These are phyloP conservation scores for Plantago rigida DNA, from an alignment of 305 asterid genomes.

Conservation along the genomic window DNA sequence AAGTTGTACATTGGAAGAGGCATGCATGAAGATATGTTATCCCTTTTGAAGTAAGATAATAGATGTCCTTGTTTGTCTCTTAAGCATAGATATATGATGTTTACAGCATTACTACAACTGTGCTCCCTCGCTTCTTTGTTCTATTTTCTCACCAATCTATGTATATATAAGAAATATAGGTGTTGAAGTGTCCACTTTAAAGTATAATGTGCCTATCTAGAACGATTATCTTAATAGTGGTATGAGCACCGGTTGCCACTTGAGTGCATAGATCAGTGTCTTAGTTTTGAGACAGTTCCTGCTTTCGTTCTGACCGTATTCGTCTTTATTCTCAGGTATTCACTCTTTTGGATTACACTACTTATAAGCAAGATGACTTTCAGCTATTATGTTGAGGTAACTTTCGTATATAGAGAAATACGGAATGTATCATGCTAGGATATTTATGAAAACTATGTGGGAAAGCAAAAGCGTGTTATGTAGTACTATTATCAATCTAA, in stretches of 20 bases:
- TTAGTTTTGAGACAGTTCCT: conserved; percentile 22
- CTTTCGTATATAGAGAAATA: conserved; percentile 7
- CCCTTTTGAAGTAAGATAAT: conserved; percentile 79
- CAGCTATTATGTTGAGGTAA: conserved; percentile 98
- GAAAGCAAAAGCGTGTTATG: conserved; percentile 6
- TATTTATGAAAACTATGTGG: conserved; percentile 12
- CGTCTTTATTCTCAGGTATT: conserved; percentile 50
- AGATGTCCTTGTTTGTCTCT: neutral
- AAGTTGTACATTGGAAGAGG: conserved; percentile 97
- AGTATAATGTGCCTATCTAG: neutral
- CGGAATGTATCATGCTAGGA: neutral
- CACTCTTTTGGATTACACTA: conserved; percentile 86
- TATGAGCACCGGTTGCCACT: conserved; percentile 3
- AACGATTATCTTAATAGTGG: conserved; percentile 5
- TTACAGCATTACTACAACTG: too few species aligned
- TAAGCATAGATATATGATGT: neutral
- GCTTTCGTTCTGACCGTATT: conserved; percentile 13
- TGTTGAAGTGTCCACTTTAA: neutral
- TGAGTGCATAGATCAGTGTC: conserved; percentile 10
- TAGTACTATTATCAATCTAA: conserved; percentile 1
- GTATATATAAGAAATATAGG: neutral
- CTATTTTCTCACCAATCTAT: neutral
- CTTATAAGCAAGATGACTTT: conserved; percentile 87
- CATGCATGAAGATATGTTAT: conserved; percentile 89
- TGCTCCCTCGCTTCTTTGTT: neutral